These are phyloP conservation scores for Coemansia sp. DNA, from an alignment of 192 early-diverging fungal genomes.

Conservation along the genomic window DNA sequence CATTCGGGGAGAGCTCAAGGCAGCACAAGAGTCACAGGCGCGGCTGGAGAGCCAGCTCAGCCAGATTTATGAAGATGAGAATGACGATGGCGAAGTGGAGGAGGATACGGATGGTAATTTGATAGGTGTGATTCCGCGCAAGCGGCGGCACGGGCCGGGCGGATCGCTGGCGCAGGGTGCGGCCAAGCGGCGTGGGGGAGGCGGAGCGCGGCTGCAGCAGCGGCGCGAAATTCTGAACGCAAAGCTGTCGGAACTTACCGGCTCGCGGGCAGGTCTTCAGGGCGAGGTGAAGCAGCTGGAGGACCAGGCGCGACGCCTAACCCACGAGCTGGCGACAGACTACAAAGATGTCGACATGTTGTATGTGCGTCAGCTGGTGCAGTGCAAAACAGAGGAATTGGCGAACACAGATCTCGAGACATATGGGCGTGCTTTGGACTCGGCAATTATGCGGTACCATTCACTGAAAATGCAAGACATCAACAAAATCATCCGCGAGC, in stretches of 20 bases:
- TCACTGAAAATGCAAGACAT: constrained; percentile 95
- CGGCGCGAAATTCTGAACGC: constrained; percentile 41
- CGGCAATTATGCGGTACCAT: constrained; percentile 89
- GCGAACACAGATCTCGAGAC: constrained; percentile 79
- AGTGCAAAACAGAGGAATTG: constrained; percentile 76
- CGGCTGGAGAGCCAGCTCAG: constrained; percentile 34
- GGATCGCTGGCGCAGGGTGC: constrained; percentile 1
- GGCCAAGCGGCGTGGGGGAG: constrained; percentile 23
- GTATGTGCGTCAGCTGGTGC: constrained; percentile 67
- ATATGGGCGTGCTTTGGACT: constrained; percentile 81
- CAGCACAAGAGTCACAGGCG: constrained; percentile 29
- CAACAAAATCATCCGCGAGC: constrained; percentile 93
- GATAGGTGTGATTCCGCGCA: constrained; percentile 21
- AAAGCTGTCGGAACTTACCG: constrained; percentile 39
- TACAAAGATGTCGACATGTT: constrained; percentile 76
- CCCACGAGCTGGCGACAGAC: constrained; percentile 66
- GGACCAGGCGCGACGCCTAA: constrained; percentile 61
- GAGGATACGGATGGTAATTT: constrained; percentile 4
- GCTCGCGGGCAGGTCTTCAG: constrained; percentile 55
- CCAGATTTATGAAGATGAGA: constrained; percentile 24
- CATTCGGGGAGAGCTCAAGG: constrained; percentile 43
- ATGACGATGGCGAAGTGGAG: not conserved
- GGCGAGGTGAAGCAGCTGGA: constrained; percentile 85
- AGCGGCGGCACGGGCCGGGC: constrained; percentile 23
- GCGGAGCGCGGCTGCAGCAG: constrained; percentile 32